Base-by-base conservation (phyloP, 2,329 filamentous ascomycete species). In the Plectosphaerella plurivora region DNA sequence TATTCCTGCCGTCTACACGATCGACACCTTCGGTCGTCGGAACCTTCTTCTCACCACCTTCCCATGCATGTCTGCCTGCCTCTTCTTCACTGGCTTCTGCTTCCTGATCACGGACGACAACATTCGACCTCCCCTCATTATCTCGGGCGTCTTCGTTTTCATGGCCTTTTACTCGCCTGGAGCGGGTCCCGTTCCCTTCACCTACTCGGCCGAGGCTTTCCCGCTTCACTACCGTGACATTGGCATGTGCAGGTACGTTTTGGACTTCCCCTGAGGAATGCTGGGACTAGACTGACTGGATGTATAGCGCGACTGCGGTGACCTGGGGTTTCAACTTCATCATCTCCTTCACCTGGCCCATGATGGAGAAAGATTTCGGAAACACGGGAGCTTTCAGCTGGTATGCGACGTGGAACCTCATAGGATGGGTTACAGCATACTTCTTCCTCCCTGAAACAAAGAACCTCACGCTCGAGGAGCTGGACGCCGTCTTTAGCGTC, bases 131-230 rank as follows among this genome's bases (percentile, higher is more conserved):
- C 68, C 55, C 1, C 66, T 63, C n/a, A 61, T 74, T 10, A 68
- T 68, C 2, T 55, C 64, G 0, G 69, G 70, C 0, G 64, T 74
- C 2, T 74, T 73, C 54, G 54, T 72, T 5, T 74, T 74, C 50
- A 69, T 68, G 57, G 65, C 68, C 1, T 63, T 71, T 12, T 74
- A 74, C 58, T 73, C 70, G 0, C 77, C 78, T 0, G 79, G 81
- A 15, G 76, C 80, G 47, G 80, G 81, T 0, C 79, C 80, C 0
- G 80, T 83, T 0, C 79, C 81, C 0, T 83, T 83, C 57, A 83
- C 79, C 0, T 83, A 83, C 61, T 81, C 77, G 0, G 80, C 80
- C 1, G 81, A 83, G 57, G 80, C 78, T 0, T 83, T 82, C 57
- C 79, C 80, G 0, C 65, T 83, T 0, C 80, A 82, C 45, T 73